A percentile compares a stretch with the other conserved stretches of the same genome.
Conservation (phyloP, 768 basidiomycete species). For the Lentinus tigrinus region DNA sequence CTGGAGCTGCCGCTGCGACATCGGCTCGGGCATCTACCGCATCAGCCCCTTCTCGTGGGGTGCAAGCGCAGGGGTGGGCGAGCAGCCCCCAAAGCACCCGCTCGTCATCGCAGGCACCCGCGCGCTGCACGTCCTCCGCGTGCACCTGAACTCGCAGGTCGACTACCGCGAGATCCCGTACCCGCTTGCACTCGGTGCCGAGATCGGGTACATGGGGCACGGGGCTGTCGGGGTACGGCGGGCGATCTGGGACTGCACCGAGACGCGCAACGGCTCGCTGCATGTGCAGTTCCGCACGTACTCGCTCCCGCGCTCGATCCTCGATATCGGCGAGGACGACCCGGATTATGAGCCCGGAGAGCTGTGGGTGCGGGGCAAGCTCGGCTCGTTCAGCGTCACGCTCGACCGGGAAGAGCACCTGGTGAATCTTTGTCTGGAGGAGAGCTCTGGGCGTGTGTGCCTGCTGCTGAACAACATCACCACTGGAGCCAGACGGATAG, state of each 20-base stretch:
- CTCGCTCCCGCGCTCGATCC: slow-evolving; percentile 11
- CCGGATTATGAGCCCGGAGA: slow-evolving; percentile 3
- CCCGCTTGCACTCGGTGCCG: slow-evolving; percentile 1
- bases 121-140: slow-evolving; percentile 12
- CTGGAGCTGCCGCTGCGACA: slow-evolving; percentile 15
- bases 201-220: slow-evolving; percentile 11
- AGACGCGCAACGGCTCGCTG: slow-evolving; percentile 12
- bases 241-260: slow-evolving; percentile 17
- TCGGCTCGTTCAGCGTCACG: slow-evolving; percentile 11
- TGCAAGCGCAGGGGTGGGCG: background rate
- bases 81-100: background rate
- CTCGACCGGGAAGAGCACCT: slow-evolving; percentile 15
- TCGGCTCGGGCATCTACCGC: slow-evolving; percentile 18
- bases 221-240: slow-evolving; percentile 13
- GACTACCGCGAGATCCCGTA: slow-evolving; percentile 15
- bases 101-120: slow-evolving; percentile 12
- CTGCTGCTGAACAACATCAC: slow-evolving; percentile 14
- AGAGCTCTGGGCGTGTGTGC: slow-evolving; percentile 14
- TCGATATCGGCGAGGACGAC: slow-evolving; percentile 10
- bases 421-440: slow-evolving; percentile 14
- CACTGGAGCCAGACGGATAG: slow-evolving; percentile 13
- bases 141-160: background rate
- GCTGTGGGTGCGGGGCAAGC: slow-evolving; percentile 3
- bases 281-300: slow-evolving; percentile 16
- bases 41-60: slow-evolving; percentile 13